Evolutionary conservation across 768 basidiomycete species (phyloP).

Genomic region (Amanita subjunquillea): DNA sequence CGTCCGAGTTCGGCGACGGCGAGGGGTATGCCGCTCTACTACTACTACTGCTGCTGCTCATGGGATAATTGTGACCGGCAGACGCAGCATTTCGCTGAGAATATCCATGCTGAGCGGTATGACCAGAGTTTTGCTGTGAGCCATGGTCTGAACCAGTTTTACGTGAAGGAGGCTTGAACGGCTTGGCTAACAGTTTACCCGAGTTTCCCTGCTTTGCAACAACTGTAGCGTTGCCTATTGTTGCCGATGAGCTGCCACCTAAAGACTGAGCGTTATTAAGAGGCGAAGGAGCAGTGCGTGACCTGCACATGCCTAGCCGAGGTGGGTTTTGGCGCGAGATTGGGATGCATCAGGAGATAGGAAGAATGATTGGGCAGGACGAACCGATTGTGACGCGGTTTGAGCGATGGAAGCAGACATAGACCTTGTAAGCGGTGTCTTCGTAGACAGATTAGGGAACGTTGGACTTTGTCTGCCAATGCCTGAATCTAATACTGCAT

Average conservation of each 20-base stretch:
- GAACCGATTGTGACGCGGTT: neutral
- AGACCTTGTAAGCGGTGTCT: neutral
- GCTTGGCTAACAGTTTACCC: neutral
- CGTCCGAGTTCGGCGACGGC: neutral
- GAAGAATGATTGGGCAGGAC: neutral
- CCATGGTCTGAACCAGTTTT: neutral
- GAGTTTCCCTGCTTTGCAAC: neutral
- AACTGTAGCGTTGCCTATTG: neutral
- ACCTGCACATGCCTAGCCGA: constrained; percentile 1
- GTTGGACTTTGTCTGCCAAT: neutral
- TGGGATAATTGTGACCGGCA: neutral
- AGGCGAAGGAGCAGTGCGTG: neutral
- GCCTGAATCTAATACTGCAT: neutral
- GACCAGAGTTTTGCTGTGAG: neutral
- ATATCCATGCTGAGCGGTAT: neutral
- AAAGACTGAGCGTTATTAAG: neutral
- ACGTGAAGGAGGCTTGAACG: neutral
- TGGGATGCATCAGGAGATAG: neutral
- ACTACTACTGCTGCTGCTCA: neutral
- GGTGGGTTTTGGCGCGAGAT: neutral
- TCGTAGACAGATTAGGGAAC: neutral
- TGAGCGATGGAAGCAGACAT: neutral
- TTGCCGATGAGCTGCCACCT: neutral
- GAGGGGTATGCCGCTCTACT: constrained; percentile 1
- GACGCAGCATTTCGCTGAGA: neutral